Percentiles rank a stretch among this genome's conserved stretches.
phyloP scores from a whole-genome alignment of 768 basidiomycete genomes.

The Serendipita sp. region DNA sequence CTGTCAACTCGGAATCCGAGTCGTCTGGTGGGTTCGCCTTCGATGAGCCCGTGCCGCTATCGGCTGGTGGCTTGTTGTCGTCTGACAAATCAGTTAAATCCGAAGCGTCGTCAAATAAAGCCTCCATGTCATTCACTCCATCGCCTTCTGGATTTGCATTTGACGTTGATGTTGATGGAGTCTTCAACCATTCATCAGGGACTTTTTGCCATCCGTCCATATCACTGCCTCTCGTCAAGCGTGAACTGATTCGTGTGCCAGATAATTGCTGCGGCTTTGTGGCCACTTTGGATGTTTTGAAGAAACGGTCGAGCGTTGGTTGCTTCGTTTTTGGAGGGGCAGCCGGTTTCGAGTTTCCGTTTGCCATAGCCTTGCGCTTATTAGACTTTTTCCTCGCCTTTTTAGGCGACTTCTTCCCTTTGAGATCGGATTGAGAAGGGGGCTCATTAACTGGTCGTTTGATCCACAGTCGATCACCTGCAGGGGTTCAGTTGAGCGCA shows the following conservation, averaged over 20 bases:
- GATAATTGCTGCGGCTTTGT: neutral
- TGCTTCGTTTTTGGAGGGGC: neutral
- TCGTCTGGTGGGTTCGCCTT: neutral
- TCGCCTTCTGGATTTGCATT: neutral
- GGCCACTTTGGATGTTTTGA: neutral
- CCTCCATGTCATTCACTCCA: neutral
- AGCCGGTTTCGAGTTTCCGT: neutral
- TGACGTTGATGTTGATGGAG: neutral
- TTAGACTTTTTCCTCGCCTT: conserved; percentile 6
- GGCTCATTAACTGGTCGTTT: conserved; percentile 48
- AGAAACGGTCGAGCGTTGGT: no score
- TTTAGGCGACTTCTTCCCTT: conserved; percentile 29
- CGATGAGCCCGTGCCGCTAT: neutral
- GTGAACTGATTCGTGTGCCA: neutral
- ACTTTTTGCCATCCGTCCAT: neutral
- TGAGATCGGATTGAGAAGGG: conserved; percentile 12
- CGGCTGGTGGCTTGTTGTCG: conserved; percentile 1
- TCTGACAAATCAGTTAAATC: conserved; percentile 4
- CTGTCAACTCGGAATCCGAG: conserved; percentile 1
- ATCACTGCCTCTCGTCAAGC: neutral
- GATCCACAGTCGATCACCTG: conserved; percentile 75
- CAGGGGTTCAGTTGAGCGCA: neutral
- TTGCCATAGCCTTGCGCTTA: neutral
- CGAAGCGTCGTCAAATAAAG: conserved; percentile 9
- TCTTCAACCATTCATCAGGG: neutral